A percentile compares a stretch with the other conserved stretches of the same genome.
Evolutionary conservation across 495 filamentous ascomycete genomes (phyloP).

Genomic region (Cercophora scortea): DNA sequence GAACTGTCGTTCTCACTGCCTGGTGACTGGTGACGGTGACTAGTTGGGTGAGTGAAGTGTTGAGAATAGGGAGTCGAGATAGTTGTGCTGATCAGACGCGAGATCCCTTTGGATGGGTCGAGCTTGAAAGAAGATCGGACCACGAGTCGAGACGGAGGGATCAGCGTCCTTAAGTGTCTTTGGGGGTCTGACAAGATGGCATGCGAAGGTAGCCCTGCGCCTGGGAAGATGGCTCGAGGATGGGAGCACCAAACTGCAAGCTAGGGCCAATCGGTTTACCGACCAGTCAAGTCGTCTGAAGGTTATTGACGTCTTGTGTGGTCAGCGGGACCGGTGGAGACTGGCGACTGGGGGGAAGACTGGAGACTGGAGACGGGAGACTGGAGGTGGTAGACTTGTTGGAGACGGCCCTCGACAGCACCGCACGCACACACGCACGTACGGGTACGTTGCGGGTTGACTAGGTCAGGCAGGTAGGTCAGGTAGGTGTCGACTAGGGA

Average conservation of each 20-base stretch:
- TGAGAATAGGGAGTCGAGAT: conserved; percentile 16
- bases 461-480: too few relatives aligned
- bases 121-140: conserved; percentile 32
- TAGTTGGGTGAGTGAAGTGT: conserved; percentile 14
- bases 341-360: not conserved
- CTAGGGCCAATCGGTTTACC: conserved; percentile 33
- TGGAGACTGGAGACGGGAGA: conserved; percentile 5
- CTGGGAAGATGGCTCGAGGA: conserved; percentile 9
- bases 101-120: conserved; percentile 32
- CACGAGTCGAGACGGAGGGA: conserved; percentile 49
- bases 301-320: conserved; percentile 30
- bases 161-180: conserved; percentile 72
- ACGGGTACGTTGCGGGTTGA: too few relatives aligned
- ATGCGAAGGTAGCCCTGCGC: conserved; percentile 26
- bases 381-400: too few relatives aligned
- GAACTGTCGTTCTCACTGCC: not conserved
- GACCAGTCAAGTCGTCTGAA: conserved; percentile 32
- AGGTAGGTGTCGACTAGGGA: too few relatives aligned
- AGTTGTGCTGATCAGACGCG: conserved; percentile 44
- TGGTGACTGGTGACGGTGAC: conserved; percentile 12
- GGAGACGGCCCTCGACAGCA: too few relatives aligned
- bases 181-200: conserved; percentile 31
- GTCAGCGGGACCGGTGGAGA: conserved; percentile 36
- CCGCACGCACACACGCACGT: too few relatives aligned
- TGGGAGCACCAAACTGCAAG: conserved; percentile 13